Conservation (phyloP, 2,329 filamentous ascomycete species). For the Cercospora sesami region DNA sequence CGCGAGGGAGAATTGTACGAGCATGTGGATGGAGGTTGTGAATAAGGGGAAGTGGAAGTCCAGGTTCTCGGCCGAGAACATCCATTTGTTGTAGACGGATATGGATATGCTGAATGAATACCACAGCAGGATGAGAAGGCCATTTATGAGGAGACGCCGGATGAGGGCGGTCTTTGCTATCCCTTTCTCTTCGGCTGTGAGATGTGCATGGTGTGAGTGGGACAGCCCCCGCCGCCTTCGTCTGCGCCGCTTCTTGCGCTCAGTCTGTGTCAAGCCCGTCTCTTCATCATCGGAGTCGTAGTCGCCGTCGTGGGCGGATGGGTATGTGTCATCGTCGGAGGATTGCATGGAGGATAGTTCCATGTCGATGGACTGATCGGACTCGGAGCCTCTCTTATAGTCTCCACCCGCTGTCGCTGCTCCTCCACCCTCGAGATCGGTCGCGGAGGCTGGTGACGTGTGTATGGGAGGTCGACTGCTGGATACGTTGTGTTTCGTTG, state of each 20-base stretch:
- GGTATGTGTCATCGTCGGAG: slow-evolving; percentile 11
- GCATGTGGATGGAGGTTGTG: slow-evolving; percentile 92
- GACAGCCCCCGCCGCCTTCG: slow-evolving; percentile 67
- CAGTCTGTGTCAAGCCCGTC: slow-evolving; percentile 75
- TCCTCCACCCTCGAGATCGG: background rate
- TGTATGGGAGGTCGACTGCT: slow-evolving; percentile 3
- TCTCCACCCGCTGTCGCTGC: background rate
- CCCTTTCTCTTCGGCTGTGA: slow-evolving; percentile 66
- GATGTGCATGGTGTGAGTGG: slow-evolving; percentile 62
- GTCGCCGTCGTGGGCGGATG: slow-evolving; percentile 1
- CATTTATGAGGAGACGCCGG: slow-evolving; percentile 70
- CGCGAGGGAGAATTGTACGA: slow-evolving; percentile 84
- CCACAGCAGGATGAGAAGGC: slow-evolving; percentile 82
- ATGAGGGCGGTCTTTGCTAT: slow-evolving; percentile 73
- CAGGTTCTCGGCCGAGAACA: slow-evolving; percentile 83
- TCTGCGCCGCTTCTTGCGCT: slow-evolving; percentile 61
- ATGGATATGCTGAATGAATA: slow-evolving; percentile 89
- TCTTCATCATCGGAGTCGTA: slow-evolving; percentile 69
- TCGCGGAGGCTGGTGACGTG: background rate
- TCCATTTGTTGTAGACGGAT: slow-evolving; percentile 99
- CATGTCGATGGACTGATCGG: slow-evolving; percentile 22
- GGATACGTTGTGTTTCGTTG: background rate
- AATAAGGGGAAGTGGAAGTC: slow-evolving; percentile 95
- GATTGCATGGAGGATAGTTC: slow-evolving; percentile 26
- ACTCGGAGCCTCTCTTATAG: slow-evolving; percentile 12